These are phyloP conservation scores for Mixia osmundae DNA, from an alignment of 1,284 basidiomycete species.

Conservation along the genomic window DNA sequence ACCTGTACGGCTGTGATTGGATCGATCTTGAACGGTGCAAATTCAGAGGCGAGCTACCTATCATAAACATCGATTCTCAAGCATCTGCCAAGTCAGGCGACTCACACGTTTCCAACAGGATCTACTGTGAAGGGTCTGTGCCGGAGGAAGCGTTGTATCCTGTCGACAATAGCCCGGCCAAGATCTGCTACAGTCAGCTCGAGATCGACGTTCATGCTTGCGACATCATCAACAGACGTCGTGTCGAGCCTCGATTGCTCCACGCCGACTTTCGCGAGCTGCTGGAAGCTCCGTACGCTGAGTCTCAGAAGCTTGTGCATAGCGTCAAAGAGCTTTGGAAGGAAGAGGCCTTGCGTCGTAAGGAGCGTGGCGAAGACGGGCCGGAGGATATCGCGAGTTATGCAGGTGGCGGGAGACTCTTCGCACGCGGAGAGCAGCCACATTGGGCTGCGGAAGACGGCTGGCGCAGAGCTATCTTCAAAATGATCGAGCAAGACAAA, in stretches of 20 bases:
- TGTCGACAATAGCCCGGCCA: slow-evolving; percentile 6
- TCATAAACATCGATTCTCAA: slow-evolving; percentile 10
- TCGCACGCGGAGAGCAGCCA: slow-evolving; percentile 7
- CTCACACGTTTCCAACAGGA: not conserved
- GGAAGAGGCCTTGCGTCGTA: slow-evolving; percentile 54
- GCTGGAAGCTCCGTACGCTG: slow-evolving; percentile 26
- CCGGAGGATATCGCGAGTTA: slow-evolving; percentile 5
- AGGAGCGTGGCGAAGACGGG: slow-evolving; percentile 29
- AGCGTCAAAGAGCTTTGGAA: slow-evolving; percentile 87
- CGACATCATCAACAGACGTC: slow-evolving; percentile 61
- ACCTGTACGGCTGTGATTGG: slow-evolving; percentile 82
- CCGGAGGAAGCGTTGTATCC: slow-evolving; percentile 7
- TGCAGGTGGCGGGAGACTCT: slow-evolving; percentile 4
- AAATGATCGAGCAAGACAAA: slow-evolving; percentile 5
- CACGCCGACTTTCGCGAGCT: slow-evolving; percentile 47
- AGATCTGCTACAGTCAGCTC: slow-evolving; percentile 25
- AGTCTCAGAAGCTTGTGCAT: slow-evolving; percentile 53
- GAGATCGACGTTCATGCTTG: slow-evolving; percentile 64
- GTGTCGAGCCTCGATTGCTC: slow-evolving; percentile 39
- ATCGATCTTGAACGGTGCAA: slow-evolving; percentile 35
- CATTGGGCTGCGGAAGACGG: slow-evolving; percentile 7
- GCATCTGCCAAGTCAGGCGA: not conserved
- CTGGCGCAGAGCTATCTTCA: slow-evolving; percentile 2
- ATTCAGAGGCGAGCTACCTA: slow-evolving; percentile 26
- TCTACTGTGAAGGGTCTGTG: slow-evolving; percentile 8